Percentiles rank a stretch among this genome's conserved stretches.
Evolutionary conservation across 129 eudicot species (phyloP).

Genomic region (Lactuca saligna): DNA sequence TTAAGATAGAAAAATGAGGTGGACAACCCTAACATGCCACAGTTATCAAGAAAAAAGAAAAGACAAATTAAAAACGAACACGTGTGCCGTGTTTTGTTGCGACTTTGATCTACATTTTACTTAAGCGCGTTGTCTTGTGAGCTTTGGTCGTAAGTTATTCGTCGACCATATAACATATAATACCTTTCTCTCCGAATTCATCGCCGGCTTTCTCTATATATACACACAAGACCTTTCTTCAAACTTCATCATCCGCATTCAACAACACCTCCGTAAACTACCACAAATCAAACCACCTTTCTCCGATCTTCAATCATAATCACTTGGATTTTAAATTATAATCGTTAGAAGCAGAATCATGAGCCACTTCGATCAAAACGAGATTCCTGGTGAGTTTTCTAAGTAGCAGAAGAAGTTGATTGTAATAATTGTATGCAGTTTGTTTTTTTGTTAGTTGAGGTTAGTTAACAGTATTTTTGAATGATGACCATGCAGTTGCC

Average conservation of each 20-base stretch:
- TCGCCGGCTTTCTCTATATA: slow-evolving; percentile 7
- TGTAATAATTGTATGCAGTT: not conserved
- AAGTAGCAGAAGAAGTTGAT: not conserved
- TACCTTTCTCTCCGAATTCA: not conserved
- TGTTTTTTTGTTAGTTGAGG: not conserved
- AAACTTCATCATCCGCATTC: slow-evolving; percentile 11
- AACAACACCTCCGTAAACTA: not conserved
- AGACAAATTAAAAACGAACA: too few species aligned
- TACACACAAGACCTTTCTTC: slow-evolving; percentile 6
- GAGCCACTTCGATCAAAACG: slow-evolving; percentile 41
- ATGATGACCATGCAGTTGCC: slow-evolving; percentile 31
- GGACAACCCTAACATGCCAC: not conserved
- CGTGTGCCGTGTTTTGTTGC: slow-evolving; percentile 14
- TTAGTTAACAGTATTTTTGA: not conserved
- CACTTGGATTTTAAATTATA: not conserved
- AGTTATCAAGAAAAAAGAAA: not conserved
- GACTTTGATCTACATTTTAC: not conserved
- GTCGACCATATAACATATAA: slow-evolving; percentile 10
- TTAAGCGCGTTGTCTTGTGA: slow-evolving; percentile 28
- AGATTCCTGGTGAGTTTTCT: slow-evolving; percentile 40
- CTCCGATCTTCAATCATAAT: slow-evolving; percentile 9
- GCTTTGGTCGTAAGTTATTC: slow-evolving; percentile 13
- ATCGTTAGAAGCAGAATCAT: slow-evolving; percentile 16
- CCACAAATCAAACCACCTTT: not conserved
- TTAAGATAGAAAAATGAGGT: too few species aligned